Conservation (phyloP, 768 basidiomycete species). For the Mycena kentingensis region DNA sequence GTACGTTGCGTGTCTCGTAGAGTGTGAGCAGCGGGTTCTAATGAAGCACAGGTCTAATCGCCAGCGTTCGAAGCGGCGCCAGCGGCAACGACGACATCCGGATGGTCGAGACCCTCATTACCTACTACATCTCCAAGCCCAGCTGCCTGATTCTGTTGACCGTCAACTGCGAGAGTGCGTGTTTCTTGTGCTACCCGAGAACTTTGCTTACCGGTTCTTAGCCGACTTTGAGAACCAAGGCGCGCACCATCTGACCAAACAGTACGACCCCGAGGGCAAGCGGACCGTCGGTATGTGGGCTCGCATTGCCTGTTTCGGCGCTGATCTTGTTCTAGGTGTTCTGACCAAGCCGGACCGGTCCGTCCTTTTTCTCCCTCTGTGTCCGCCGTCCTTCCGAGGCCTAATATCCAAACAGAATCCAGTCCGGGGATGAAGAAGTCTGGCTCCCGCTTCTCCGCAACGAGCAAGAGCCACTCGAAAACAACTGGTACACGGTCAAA, state of each 20-base stretch:
- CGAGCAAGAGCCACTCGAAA: slow-evolving; percentile 48
- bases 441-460: slow-evolving; percentile 62
- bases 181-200: neutral
- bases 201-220: slow-evolving; percentile 27
- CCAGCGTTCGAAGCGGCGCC: slow-evolving; percentile 43
- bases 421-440: slow-evolving; percentile 47
- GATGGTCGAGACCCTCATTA: slow-evolving; percentile 59
- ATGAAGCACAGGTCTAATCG: slow-evolving; percentile 67
- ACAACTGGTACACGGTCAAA: slow-evolving; percentile 62
- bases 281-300: slow-evolving; percentile 63
- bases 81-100: slow-evolving; percentile 58
- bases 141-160: slow-evolving; percentile 66
- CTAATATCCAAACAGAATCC: slow-evolving; percentile 42
- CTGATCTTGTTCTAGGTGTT: slow-evolving; percentile 46
- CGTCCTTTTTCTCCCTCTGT: no score
- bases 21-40: no score
- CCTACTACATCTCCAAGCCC: slow-evolving; percentile 58
- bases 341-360: slow-evolving; percentile 70
- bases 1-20: no score
- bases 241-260: slow-evolving; percentile 62
- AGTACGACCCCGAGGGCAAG: slow-evolving; percentile 59
- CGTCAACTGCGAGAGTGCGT: slow-evolving; percentile 64
- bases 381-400: no score
- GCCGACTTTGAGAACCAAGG: slow-evolving; percentile 85
- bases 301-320: neutral